Evolutionary conservation across 208 protist species (phyloP).

Genomic region (Crithidia sp.): DNA sequence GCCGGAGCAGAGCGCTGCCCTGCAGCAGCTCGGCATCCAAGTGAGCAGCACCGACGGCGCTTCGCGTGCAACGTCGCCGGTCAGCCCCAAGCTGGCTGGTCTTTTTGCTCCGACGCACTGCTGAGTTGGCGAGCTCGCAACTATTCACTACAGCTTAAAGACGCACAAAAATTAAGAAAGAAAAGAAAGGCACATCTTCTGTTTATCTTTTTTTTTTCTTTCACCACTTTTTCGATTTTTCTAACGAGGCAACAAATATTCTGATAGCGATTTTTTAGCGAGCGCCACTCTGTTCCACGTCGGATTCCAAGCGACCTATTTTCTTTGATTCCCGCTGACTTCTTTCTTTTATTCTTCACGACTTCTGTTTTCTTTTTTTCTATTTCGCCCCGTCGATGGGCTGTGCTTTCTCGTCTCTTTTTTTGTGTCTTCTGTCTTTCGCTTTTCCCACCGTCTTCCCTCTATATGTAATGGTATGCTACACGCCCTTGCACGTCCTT

Average conservation of each 20-base stretch:
- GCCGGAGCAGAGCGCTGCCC: constrained; percentile 8
- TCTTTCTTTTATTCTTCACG: not conserved
- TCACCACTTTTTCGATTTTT: not conserved
- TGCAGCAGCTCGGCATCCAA: constrained; percentile 15
- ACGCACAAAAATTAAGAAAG: constrained; percentile 13
- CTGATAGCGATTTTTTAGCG: constrained; percentile 16
- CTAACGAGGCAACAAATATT: not conserved
- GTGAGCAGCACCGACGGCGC: constrained; percentile 5
- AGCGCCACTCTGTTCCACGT: constrained; percentile 1
- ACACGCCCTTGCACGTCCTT: constrained; percentile 5
- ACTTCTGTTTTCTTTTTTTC: constrained; percentile 11
- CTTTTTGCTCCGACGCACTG: constrained; percentile 17
- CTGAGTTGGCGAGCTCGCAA: not conserved
- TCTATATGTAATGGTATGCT: not conserved
- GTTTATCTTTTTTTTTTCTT: constrained; percentile 21
- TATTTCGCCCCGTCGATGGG: not conserved
- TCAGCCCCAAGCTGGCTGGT: constrained; percentile 28
- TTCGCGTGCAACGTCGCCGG: not conserved
- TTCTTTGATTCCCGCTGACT: not conserved
- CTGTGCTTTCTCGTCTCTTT: not conserved
- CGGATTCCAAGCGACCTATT: constrained; percentile 4
- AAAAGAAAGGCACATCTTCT: constrained; percentile 18
- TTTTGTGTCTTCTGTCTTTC: not conserved
- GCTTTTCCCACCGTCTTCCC: not conserved
- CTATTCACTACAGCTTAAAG: not conserved